Evolutionary conservation across 2,329 filamentous ascomycete species (phyloP).

Genomic region (Botrytis medusae): DNA sequence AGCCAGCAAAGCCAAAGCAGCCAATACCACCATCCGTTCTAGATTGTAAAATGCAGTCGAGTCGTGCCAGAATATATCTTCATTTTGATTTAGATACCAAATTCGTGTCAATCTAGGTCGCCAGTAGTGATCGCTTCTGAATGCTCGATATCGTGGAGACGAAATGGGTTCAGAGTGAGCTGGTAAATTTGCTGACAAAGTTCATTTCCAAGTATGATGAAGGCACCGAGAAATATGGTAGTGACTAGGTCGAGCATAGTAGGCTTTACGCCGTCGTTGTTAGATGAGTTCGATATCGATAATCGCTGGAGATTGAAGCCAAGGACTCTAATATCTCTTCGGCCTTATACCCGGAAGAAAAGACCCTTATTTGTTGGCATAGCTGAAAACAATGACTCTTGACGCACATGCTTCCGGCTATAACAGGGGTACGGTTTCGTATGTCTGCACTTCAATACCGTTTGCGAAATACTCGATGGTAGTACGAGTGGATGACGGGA

Average conservation of each 20-base stretch:
- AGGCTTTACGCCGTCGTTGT: neutral
- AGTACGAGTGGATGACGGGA: conserved; percentile 1
- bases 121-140: neutral
- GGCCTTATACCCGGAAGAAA: neutral
- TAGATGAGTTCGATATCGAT: neutral
- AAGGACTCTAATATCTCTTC: neutral
- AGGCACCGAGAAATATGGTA: conserved; percentile 4
- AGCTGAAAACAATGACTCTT: neutral
- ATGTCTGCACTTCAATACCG: neutral
- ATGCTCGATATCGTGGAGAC: neutral
- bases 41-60: neutral
- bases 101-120: neutral
- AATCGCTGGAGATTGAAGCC: neutral
- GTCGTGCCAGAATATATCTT: neutral
- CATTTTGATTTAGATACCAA: neutral
- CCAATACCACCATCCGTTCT: neutral
- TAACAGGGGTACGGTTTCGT: neutral
- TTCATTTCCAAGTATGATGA: conserved; percentile 10
- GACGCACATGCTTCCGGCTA: neutral
- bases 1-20: conserved; percentile 9
- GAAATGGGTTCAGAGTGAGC: neutral
- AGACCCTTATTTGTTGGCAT: neutral
- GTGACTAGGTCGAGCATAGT: conserved; percentile 18
- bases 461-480: neutral
- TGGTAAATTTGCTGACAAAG: neutral